A percentile compares a stretch with the other conserved stretches of the same genome.
phyloP scores from a whole-genome alignment of 495 filamentous ascomycete species.

The Durotheca rogersii region DNA sequence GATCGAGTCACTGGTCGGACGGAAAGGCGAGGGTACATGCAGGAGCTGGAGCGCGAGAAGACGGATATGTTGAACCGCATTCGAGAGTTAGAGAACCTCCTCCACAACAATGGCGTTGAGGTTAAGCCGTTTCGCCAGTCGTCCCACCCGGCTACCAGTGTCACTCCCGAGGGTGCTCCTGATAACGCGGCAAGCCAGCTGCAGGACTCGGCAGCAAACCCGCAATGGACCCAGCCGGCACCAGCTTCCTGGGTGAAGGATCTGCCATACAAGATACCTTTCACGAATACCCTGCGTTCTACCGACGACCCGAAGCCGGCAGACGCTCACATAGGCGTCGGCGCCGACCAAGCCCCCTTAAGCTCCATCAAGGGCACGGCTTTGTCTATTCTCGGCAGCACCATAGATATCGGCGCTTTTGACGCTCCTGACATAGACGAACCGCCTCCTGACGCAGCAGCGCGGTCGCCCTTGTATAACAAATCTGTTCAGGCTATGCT shows the following conservation, averaged over 20 bases:
- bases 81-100: slow-evolving; percentile 51
- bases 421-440: slow-evolving; percentile 64
- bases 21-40: slow-evolving; percentile 71
- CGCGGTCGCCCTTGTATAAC: slow-evolving; percentile 53
- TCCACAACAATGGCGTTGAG: slow-evolving; percentile 42
- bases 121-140: slow-evolving; percentile 40
- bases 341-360: slow-evolving; percentile 62
- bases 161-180: slow-evolving; percentile 27
- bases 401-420: slow-evolving; percentile 74
- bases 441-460: slow-evolving; percentile 45
- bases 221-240: slow-evolving; percentile 49
- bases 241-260: slow-evolving; percentile 53
- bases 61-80: slow-evolving; percentile 53
- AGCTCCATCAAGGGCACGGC: slow-evolving; percentile 74
- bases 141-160: slow-evolving; percentile 33
- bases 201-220: slow-evolving; percentile 31
- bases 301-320: slow-evolving; percentile 46
- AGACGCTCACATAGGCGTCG: slow-evolving; percentile 73
- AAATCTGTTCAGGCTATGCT: slow-evolving; percentile 70
- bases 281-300: slow-evolving; percentile 28
- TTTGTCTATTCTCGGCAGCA: slow-evolving; percentile 70
- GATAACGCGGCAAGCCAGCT: slow-evolving; percentile 35
- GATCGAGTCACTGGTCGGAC: slow-evolving; percentile 86
- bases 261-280: slow-evolving; percentile 18
- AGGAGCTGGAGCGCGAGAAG: slow-evolving; percentile 61